Conservation (phyloP, 768 basidiomycete species). For the Calocybe gangraenosa region DNA sequence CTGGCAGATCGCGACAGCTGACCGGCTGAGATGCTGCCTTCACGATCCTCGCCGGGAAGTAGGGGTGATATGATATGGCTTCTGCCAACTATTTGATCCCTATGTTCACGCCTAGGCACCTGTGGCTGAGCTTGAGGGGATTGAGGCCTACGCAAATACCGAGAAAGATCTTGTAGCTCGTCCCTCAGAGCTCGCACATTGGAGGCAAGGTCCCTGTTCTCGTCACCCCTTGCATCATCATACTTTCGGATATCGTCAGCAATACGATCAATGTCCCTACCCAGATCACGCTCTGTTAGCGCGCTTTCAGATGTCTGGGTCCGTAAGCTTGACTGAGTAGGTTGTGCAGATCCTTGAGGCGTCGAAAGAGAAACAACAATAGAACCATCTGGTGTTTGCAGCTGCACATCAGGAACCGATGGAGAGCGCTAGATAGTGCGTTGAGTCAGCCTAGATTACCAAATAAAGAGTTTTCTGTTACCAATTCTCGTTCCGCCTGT, state of each 20-base stretch:
- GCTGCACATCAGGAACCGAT: constrained; percentile 19
- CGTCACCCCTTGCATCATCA: constrained; percentile 57
- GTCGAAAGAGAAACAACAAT: constrained; percentile 35
- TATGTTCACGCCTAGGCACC: constrained; percentile 13
- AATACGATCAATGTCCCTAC: constrained; percentile 40
- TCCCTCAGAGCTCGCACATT: constrained; percentile 69
- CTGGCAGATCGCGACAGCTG: constrained; percentile 34
- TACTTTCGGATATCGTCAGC: constrained; percentile 53
- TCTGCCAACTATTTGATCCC: constrained; percentile 43
- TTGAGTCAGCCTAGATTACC: constrained; percentile 4
- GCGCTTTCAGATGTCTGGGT: constrained; percentile 33
- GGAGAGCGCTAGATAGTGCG: background rate
- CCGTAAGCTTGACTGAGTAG: constrained; percentile 29
- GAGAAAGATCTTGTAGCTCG: constrained; percentile 61
- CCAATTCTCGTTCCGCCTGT: constrained; percentile 12
- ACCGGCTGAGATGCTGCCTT: constrained; percentile 21
- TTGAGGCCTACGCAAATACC: constrained; percentile 45
- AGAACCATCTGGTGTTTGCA: constrained; percentile 34
- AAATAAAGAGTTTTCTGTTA: constrained; percentile 9
- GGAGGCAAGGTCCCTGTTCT: constrained; percentile 59
- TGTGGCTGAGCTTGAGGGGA: constrained; percentile 19
- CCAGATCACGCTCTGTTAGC: constrained; percentile 49
- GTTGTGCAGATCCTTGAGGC: constrained; percentile 31
- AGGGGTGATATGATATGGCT: constrained; percentile 34
- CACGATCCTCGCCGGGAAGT: constrained; percentile 20